Base-by-base conservation (phyloP, 257 asterid genomes). In the Primulina huaijiensis region DNA sequence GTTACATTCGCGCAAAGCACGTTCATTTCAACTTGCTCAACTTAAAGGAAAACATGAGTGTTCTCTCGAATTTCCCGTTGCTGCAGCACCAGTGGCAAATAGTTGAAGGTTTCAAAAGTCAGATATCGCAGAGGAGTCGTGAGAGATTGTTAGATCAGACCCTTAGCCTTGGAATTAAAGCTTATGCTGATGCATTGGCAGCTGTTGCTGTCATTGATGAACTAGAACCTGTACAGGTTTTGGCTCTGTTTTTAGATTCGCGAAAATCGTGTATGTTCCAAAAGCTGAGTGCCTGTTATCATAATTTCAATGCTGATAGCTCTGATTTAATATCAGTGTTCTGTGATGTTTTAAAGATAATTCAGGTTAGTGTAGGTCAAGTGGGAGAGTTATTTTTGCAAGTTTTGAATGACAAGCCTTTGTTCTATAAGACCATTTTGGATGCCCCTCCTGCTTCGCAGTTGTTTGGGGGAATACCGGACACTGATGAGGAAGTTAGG, bases 81-180 rank as follows among this genome's bases (percentile, higher is more conserved):
- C 80, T 94, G 83, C 92, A 88, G 86, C 99, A 94, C 72, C 99
- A 94, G 86, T 91, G 99, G 97, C 93, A 89, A 75, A 85, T 94
- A 64, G 97, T 94, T 55, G 97, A 91, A 82, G 86, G 96, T 75
- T 94, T 94, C 79, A 94, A 88, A 86, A 84, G 79, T 58, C 99
- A 94, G 92, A 94, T 91, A 72, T 88, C 97, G 35, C 95, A 87
- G 84, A 84, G 90, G 80, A 87, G 97, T 69, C 85, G 88, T 27
- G 99, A 94, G 81, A 84, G 97, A 65, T 75, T 94, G 82, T 66
- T 88, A 82, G 97, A 91, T 86, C 96, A 88, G 58, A 75, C 76
- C 20, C 76, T 74, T 73, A 80, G 77, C 64, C 85, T 86, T 17
- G 89, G 87, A 25, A 91, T 94, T 62, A 71, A 76, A 68, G 96